A percentile compares a stretch with the other conserved stretches of the same genome.
phyloP scores from a whole-genome alignment of 106 monocot genomes.

The Dactylorhiza incarnata region DNA sequence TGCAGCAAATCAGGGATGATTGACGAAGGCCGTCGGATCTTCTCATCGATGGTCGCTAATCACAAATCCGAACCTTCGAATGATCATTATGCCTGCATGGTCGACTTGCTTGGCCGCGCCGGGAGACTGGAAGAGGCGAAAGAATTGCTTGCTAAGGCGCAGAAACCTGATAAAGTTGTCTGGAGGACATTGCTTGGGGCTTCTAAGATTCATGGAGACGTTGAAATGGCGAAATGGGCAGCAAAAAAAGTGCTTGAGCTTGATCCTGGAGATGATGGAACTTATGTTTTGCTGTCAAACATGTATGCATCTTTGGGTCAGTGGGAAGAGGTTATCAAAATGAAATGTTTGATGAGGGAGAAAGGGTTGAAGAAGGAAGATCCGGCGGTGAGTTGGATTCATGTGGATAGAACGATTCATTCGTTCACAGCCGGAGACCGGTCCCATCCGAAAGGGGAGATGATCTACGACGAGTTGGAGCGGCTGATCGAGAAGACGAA shows the following conservation, averaged over 20 bases:
- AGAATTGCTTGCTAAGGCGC: conserved; percentile 10
- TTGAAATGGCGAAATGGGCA: conserved; percentile 45
- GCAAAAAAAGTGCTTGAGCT: conserved; percentile 47
- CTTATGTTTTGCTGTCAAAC: conserved; percentile 53
- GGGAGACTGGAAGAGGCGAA: conserved; percentile 59
- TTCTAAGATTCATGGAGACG: conserved; percentile 55
- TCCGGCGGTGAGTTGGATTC: conserved; percentile 65
- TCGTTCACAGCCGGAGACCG: conserved; percentile 57
- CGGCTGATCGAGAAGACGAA: conserved; percentile 34
- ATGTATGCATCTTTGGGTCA: conserved; percentile 52
- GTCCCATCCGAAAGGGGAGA: conserved; percentile 22
- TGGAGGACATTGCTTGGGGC: conserved; percentile 66
- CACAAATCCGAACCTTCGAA: conserved; percentile 23
- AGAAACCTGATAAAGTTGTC: conserved; percentile 39
- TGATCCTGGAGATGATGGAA: conserved; percentile 31
- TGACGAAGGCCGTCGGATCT: conserved; percentile 48
- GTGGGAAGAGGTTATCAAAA: conserved; percentile 39
- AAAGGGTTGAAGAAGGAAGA: conserved; percentile 52
- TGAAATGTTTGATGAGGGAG: conserved; percentile 37
- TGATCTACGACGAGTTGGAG: conserved; percentile 40
- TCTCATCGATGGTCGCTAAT: conserved; percentile 20
- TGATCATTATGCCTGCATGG: conserved; percentile 50
- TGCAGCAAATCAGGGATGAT: conserved; percentile 60
- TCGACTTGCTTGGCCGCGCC: conserved; percentile 51
- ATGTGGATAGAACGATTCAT: conserved; percentile 32